Percentiles rank a stretch among this genome's conserved stretches.
Evolutionary conservation across 331 rosid species (phyloP).

Genomic region (Malus hybrid): DNA sequence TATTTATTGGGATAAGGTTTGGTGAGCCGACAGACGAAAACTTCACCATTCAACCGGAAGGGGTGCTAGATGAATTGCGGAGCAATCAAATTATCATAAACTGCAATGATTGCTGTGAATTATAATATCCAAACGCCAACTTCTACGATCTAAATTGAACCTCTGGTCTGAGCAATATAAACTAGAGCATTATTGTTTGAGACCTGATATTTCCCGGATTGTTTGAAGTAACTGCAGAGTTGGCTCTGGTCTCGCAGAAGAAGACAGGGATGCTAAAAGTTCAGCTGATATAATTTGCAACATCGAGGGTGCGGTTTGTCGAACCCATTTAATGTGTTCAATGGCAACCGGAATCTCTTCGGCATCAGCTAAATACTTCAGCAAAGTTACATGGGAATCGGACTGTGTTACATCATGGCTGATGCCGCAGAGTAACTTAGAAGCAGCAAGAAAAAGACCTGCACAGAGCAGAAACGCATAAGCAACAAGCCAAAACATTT

Average conservation of each 20-base stretch:
- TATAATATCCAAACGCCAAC: not conserved
- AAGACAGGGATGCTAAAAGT: conserved; percentile 57
- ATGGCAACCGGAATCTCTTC: conserved; percentile 43
- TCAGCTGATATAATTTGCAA: conserved; percentile 42
- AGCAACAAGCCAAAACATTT: conserved; percentile 2
- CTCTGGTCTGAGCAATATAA: not conserved
- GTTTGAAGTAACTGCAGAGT: conserved; percentile 47
- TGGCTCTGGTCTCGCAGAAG: conserved; percentile 45
- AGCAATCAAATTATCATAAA: not conserved
- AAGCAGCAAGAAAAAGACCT: conserved; percentile 64
- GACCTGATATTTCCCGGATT: conserved; percentile 25
- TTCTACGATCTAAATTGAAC: not conserved
- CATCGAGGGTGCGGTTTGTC: conserved; percentile 36
- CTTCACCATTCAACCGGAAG: not conserved
- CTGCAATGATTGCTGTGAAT: not conserved
- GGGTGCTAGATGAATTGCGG: not conserved
- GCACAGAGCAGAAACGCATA: conserved; percentile 14
- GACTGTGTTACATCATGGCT: conserved; percentile 25
- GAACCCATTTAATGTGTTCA: conserved; percentile 54
- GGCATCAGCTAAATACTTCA: conserved; percentile 60
- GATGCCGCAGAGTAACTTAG: conserved; percentile 52
- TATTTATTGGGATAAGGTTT: too few relatives aligned
- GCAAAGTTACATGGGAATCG: conserved; percentile 49
- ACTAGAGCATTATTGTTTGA: conserved; percentile 2
- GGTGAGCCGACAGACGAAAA: not conserved